Evolutionary conservation across 345 rosid genomes (phyloP), one percentile per base, ranked within the genome.

Genomic region (Gossypium arboreum): DNA sequence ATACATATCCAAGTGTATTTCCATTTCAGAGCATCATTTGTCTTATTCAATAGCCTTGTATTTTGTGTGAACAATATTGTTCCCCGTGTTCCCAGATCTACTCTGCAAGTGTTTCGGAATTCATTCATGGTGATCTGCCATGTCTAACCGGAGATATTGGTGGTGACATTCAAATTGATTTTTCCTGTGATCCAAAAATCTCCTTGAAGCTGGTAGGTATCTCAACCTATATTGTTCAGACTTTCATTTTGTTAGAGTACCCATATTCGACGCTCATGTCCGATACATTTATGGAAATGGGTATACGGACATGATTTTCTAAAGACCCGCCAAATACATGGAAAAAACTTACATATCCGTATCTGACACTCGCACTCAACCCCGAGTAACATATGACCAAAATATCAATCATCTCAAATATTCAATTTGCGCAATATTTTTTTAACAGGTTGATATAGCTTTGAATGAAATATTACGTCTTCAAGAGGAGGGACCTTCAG

Each of bases 111-210:
- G 98, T 94, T 79, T 89, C 97, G 2, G 94, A 87, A 68, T 89
- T 86, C 85, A 92, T 92, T 76, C 93, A 93, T 1, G 92, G 96
- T 69, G 90, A 91, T 80, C 89, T 83, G 76, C 94, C 94, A 79
- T 90, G 94, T 55, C 86, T 92, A 84, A 86, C 91, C 25, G 88
- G 93, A 16, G 90, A 91, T 85, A 82, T 93, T 68, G 88, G 90
- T 44, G 97, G 97, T 75, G 97, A 88, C 83, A 86, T 93, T 59
- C 85, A 88, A 81, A 85, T 93, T 43, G 84, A 84, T 47, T 93
- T 93, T 82, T 91, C 97, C 48, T 93, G 98, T 73, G 98, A 93
- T 86, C 97, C 98, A 69, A 90, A 85, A 64, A 81, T 91, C 79
- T 91, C 94, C 75, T 88, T 86, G 56, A 91, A 87, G 76, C 89